A percentile compares a stretch with the other conserved stretches of the same genome.
These are phyloP conservation scores for Chaetoceros tenuissimus DNA, from an alignment of 108 stramenopile genomes.

Conservation along the genomic window DNA sequence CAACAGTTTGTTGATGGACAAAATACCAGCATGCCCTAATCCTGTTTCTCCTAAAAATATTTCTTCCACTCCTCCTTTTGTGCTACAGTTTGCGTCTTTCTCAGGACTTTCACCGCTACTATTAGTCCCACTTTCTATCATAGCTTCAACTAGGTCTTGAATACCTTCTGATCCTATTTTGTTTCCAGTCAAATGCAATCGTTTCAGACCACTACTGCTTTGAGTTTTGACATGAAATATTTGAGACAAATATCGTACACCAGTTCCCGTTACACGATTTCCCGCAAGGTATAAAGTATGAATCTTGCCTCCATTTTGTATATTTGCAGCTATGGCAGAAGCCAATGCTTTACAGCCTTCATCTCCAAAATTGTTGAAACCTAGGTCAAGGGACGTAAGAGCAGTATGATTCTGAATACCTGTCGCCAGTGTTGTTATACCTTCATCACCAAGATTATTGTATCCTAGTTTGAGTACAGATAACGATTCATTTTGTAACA, in stretches of 20 bases:
- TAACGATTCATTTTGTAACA: conserved; percentile 63
- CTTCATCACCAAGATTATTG: conserved; percentile 66
- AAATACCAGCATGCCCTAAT: conserved; percentile 55
- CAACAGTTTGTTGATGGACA: conserved; percentile 58
- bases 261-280: conserved; percentile 56
- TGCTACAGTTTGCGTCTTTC: background rate
- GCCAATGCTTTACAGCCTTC: conserved; percentile 64
- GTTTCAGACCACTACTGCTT: conserved; percentile 20
- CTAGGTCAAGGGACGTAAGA: conserved; percentile 58
- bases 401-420: conserved; percentile 49
- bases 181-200: conserved; percentile 76
- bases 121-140: conserved; percentile 27
- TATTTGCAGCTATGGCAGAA: conserved; percentile 22
- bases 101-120: background rate
- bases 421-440: conserved; percentile 30
- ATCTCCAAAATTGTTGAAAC: conserved; percentile 80
- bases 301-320: conserved; percentile 14
- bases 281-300: conserved; percentile 71
- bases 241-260: conserved; percentile 59
- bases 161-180: conserved; percentile 61
- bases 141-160: conserved; percentile 52
- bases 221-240: conserved; percentile 33
- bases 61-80: conserved; percentile 50
- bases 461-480: conserved; percentile 74
- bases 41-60: conserved; percentile 70